These are phyloP conservation scores for Cyclotella choctawhatcheeana DNA, from an alignment of 108 stramenopile genomes.

Conservation along the genomic window DNA sequence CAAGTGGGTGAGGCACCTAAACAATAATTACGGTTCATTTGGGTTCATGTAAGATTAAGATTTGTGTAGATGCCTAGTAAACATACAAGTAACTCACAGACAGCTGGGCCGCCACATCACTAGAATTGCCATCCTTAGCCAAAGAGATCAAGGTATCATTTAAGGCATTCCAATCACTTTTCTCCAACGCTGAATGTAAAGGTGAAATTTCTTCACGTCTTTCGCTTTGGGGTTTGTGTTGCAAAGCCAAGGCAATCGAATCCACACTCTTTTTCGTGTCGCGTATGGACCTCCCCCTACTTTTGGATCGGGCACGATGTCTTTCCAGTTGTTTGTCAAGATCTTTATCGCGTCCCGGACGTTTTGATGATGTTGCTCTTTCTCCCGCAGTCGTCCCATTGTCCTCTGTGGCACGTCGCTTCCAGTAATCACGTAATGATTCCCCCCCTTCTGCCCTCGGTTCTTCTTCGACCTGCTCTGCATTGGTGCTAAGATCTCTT, in stretches of 20 bases:
- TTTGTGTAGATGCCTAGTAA: neutral
- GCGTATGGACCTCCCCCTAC: slow-evolving; percentile 13
- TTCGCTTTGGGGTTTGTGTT: neutral
- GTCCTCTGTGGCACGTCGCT: slow-evolving; percentile 39
- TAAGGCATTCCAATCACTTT: neutral
- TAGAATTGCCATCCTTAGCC: slow-evolving; percentile 2
- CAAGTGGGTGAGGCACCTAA: slow-evolving; percentile 34
- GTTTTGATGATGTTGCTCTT: neutral
- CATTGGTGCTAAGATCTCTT: slow-evolving; percentile 10
- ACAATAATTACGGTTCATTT: slow-evolving; percentile 5
- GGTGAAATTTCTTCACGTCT: neutral
- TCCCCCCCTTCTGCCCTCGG: slow-evolving; percentile 11
- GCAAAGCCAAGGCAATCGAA: slow-evolving; percentile 40
- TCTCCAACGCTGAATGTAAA: neutral
- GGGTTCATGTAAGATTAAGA: neutral
- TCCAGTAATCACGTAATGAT: slow-evolving; percentile 38
- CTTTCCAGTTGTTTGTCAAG: neutral
- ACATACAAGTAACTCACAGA: neutral
- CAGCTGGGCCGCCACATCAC: slow-evolving; percentile 1
- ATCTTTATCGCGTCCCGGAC: neutral
- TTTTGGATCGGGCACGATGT: slow-evolving; percentile 17
- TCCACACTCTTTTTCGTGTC: slow-evolving; percentile 13
- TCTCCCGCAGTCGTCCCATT: slow-evolving; percentile 11
- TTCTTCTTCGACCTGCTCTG: slow-evolving; percentile 9
- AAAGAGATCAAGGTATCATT: neutral